Conservation (phyloP, 148 eudicot genomes). For the Vaccinium myrtillus region DNA sequence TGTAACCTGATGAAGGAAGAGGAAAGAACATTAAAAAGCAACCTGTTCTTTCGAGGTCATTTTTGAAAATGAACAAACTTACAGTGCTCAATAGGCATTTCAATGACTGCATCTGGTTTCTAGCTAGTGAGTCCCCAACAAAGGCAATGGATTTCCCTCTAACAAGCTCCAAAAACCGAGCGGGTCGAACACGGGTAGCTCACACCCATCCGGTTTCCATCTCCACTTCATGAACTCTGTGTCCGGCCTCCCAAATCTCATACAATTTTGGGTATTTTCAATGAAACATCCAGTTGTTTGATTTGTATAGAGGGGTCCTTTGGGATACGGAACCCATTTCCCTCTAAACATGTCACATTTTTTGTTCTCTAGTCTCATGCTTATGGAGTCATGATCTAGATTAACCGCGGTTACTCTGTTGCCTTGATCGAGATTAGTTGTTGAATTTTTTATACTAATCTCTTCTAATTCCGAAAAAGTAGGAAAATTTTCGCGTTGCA, state of each 20-base stretch:
- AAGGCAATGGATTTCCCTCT: slow-evolving; percentile 47
- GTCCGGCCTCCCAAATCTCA: slow-evolving; percentile 49
- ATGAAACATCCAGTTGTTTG: slow-evolving; percentile 24
- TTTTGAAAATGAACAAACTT: neutral
- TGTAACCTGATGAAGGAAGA: slow-evolving; percentile 19
- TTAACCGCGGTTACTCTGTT: neutral
- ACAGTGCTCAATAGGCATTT: slow-evolving; percentile 41
- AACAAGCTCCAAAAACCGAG: slow-evolving; percentile 29
- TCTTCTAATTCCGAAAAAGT: slow-evolving; percentile 3
- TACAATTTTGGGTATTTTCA: slow-evolving; percentile 41
- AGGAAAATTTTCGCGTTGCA: neutral
- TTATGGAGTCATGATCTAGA: neutral
- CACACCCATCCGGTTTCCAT: slow-evolving; percentile 56
- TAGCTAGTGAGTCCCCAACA: slow-evolving; percentile 53
- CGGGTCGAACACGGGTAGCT: slow-evolving; percentile 36
- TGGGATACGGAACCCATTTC: slow-evolving; percentile 35
- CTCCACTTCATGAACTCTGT: slow-evolving; percentile 46
- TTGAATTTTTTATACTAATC: neutral
- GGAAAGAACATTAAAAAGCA: too few species aligned
- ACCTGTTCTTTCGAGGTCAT: neutral
- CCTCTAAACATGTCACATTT: slow-evolving; percentile 50
- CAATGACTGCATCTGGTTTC: slow-evolving; percentile 56
- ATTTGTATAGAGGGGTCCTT: slow-evolving; percentile 39
- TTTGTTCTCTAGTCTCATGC: neutral
- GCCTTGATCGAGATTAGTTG: neutral